A percentile compares a stretch with the other conserved stretches of the same genome.
Evolutionary conservation across 176 grass and related monocot species (phyloP).

Genomic region (Avena insularis): DNA sequence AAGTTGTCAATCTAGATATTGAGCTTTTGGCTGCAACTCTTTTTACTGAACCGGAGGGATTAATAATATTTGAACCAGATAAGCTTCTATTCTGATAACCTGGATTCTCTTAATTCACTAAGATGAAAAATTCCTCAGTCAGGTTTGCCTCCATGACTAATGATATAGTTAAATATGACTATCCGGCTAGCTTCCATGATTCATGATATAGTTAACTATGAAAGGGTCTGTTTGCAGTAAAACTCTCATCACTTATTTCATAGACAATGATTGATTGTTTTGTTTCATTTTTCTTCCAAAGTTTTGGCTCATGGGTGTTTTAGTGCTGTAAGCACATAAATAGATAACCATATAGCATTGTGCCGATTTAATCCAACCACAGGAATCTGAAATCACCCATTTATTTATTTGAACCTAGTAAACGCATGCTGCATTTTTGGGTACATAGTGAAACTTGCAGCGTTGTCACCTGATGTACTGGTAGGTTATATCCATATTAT

Average conservation of each 20-base stretch:
- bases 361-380: conserved; percentile 16
- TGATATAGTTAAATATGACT: conserved; percentile 30
- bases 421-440: not conserved
- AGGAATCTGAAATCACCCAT: not conserved
- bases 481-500: conserved; percentile 18
- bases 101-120: conserved; percentile 18
- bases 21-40: conserved; percentile 1
- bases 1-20: conserved; percentile 23
- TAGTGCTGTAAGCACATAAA: not conserved
- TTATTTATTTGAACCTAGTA: conserved; percentile 28
- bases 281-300: not conserved
- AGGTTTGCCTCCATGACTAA: not conserved
- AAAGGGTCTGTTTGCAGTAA: not conserved
- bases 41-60: not conserved
- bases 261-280: conserved; percentile 18
- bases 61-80: conserved; percentile 10
- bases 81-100: not conserved
- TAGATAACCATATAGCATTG: conserved; percentile 23
- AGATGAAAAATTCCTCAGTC: conserved; percentile 5
- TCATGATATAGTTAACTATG: conserved; percentile 31
- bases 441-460: conserved; percentile 4
- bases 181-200: conserved; percentile 9
- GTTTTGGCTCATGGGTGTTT: conserved; percentile 23
- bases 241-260: conserved; percentile 17
- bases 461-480: conserved; percentile 24